A percentile compares a stretch with the other conserved stretches of the same genome.
Evolutionary conservation across 805 yeast genomes (phyloP).

Genomic region (Blastobotrys mokoenaii): DNA sequence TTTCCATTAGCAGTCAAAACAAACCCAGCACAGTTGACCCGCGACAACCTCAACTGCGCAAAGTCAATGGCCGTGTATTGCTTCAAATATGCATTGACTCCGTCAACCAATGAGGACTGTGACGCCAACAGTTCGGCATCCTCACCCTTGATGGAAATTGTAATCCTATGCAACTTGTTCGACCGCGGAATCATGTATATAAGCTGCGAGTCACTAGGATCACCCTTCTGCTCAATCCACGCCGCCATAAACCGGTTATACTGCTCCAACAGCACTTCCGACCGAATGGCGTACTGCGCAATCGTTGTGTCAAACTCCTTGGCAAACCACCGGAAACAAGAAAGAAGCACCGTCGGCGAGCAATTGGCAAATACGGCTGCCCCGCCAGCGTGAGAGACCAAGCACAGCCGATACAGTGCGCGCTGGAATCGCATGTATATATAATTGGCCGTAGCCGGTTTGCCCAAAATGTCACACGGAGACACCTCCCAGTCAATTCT

Average conservation of each 20-base stretch:
- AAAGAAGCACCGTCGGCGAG: slow-evolving; percentile 4
- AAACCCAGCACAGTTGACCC: slow-evolving; percentile 17
- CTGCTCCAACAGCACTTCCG: slow-evolving; percentile 2
- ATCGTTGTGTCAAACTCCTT: slow-evolving; percentile 12
- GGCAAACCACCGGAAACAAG: slow-evolving; percentile 9
- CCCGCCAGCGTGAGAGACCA: background rate
- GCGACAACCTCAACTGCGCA: slow-evolving; percentile 7
- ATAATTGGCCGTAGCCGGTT: background rate
- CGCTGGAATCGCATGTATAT: background rate
- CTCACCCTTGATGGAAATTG: slow-evolving; percentile 11
- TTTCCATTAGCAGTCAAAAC: slow-evolving; percentile 14
- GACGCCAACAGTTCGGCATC: slow-evolving; percentile 3
- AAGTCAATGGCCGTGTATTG: slow-evolving; percentile 12
- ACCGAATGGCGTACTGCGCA: slow-evolving; percentile 5
- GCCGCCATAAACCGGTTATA: slow-evolving; percentile 7
- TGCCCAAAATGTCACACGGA: no score
- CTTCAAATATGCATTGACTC: slow-evolving; percentile 3
- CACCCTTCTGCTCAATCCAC: background rate
- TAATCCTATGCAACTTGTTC: slow-evolving; percentile 8
- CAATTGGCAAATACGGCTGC: slow-evolving; percentile 1
- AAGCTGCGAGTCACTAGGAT: slow-evolving; percentile 7
- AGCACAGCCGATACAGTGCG: background rate
- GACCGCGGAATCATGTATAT: slow-evolving; percentile 6
- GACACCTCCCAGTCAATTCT: background rate
- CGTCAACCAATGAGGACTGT: no score